Evolutionary conservation across 1,284 basidiomycete species (phyloP).

Genomic region (Neotropicomus parvogracilis): DNA sequence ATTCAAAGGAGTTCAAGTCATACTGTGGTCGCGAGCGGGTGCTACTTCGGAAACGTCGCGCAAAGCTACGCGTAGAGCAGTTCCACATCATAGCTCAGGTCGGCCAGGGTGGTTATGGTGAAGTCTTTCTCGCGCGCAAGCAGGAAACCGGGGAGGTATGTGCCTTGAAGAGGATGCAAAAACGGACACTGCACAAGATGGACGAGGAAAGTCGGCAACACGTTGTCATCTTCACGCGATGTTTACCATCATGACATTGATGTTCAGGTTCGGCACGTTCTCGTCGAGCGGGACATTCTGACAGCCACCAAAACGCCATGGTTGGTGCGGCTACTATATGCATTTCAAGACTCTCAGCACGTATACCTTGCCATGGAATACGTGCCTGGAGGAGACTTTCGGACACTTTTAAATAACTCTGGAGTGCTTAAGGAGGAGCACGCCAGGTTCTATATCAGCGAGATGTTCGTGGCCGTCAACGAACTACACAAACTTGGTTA

Average conservation of each 20-base stretch:
- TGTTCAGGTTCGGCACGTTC: constrained; percentile 80
- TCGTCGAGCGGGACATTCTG: constrained; percentile 95
- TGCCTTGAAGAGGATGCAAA: constrained; percentile 94
- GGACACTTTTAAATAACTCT: constrained; percentile 92
- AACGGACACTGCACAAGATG: constrained; percentile 92
- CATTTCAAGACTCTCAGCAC: constrained; percentile 86
- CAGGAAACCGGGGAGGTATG: constrained; percentile 92
- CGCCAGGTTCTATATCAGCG: constrained; percentile 90
- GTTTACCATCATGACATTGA: constrained; percentile 5
- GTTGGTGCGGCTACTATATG: constrained; percentile 89
- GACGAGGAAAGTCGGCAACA: constrained; percentile 65
- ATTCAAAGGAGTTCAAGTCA: constrained; percentile 80
- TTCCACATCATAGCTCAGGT: constrained; percentile 97
- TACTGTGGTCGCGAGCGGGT: constrained; percentile 92
- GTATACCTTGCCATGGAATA: constrained; percentile 99
- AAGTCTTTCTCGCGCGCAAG: constrained; percentile 90
- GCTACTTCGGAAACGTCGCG: constrained; percentile 79
- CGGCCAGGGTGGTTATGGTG: constrained; percentile 95
- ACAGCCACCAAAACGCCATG: constrained; percentile 95
- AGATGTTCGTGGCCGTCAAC: constrained; percentile 91
- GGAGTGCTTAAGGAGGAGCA: constrained; percentile 96
- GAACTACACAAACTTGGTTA: constrained; percentile 94
- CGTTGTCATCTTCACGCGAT: not conserved
- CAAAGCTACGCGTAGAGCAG: constrained; percentile 84
- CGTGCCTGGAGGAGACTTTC: constrained; percentile 94